A percentile compares a stretch with the other conserved stretches of the same genome.
Evolutionary conservation across 1,284 basidiomycete species (phyloP).

Genomic region (Trametes pubescens): DNA sequence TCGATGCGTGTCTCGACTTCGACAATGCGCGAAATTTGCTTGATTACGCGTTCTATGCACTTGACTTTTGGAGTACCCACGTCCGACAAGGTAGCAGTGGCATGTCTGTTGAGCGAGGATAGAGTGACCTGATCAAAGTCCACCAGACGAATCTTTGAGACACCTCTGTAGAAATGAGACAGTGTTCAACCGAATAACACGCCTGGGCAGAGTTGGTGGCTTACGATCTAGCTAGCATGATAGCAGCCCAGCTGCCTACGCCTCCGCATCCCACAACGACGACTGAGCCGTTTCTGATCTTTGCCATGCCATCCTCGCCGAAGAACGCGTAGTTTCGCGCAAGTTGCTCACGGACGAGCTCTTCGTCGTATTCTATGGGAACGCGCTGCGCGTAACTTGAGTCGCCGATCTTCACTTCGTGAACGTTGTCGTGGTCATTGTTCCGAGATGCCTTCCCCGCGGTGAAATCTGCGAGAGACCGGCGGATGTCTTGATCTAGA

Average conservation of each 20-base stretch:
- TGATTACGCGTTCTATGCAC: conserved; percentile 78
- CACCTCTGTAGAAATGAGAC: conserved; percentile 56
- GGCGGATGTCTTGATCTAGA: conserved; percentile 64
- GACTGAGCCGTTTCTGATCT: conserved; percentile 80
- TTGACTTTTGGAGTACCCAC: conserved; percentile 96
- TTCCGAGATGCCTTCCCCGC: conserved; percentile 16
- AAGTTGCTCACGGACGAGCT: conserved; percentile 85
- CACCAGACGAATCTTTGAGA: conserved; percentile 76
- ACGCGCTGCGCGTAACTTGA: conserved; percentile 12
- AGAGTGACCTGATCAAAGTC: conserved; percentile 96
- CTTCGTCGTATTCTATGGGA: conserved; percentile 68
- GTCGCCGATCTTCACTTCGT: conserved; percentile 19
- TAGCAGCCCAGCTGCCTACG: conserved; percentile 94
- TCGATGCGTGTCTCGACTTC: conserved; percentile 86
- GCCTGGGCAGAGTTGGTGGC: conserved; percentile 42
- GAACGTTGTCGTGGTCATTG: conserved; percentile 21
- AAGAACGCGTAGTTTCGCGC: conserved; percentile 96
- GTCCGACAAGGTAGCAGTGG: conserved; percentile 89
- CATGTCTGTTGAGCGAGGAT: conserved; percentile 93
- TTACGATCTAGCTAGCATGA: conserved; percentile 91
- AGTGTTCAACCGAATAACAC: neutral
- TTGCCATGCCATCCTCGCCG: conserved; percentile 88
- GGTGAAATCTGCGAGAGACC: conserved; percentile 51
- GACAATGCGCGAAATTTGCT: conserved; percentile 74
- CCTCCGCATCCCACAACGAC: conserved; percentile 96